Conservation (phyloP, 768 basidiomycete species). For the Amanita subjunquillea region DNA sequence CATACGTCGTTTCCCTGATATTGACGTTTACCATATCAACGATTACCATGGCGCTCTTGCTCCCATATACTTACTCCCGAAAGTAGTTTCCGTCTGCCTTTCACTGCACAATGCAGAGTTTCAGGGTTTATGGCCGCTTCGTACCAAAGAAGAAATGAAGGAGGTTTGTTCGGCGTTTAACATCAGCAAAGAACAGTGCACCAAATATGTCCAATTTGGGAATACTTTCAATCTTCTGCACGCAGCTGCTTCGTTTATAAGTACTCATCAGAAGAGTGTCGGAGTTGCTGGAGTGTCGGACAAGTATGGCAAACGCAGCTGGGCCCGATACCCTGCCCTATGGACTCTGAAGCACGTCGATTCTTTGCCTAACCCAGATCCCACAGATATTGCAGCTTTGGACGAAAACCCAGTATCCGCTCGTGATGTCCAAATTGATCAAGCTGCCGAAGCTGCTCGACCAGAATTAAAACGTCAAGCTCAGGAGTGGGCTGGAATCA, state of each 20-base stretch:
- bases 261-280: constrained; percentile 83
- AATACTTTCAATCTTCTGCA: constrained; percentile 96
- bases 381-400: constrained; percentile 87
- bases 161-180: constrained; percentile 98
- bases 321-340: constrained; percentile 93
- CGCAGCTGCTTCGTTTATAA: constrained; percentile 88
- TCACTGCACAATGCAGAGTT: constrained; percentile 97
- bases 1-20: constrained; percentile 73
- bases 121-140: constrained; percentile 92
- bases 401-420: constrained; percentile 69
- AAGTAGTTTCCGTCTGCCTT: constrained; percentile 81
- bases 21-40: constrained; percentile 93
- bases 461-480: constrained; percentile 88
- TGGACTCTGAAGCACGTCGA: constrained; percentile 96
- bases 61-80: constrained; percentile 84
- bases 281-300: constrained; percentile 97
- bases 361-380: constrained; percentile 91
- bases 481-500: constrained; percentile 92
- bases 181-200: constrained; percentile 92
- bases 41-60: constrained; percentile 93
- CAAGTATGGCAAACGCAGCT: constrained; percentile 94
- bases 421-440: constrained; percentile 68
- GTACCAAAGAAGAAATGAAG: constrained; percentile 97
- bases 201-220: constrained; percentile 95
- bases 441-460: constrained; percentile 77